Evolutionary conservation across 1,284 basidiomycete genomes (phyloP).

Genomic region (Austroboletus niveus): DNA sequence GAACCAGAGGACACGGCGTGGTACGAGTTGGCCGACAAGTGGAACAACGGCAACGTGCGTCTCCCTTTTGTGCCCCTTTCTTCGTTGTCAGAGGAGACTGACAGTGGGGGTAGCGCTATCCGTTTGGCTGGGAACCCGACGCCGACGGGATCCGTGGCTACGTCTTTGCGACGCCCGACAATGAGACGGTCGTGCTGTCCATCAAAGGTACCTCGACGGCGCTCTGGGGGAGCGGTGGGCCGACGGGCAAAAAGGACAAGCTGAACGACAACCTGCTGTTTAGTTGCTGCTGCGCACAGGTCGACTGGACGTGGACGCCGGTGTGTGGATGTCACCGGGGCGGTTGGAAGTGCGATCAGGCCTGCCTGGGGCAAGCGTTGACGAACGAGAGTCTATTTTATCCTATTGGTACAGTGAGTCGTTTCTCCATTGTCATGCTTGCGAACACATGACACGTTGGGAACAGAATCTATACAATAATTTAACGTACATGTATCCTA

Average conservation of each 20-base stretch:
- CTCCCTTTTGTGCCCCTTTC: not conserved
- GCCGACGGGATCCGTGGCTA: conserved; percentile 90
- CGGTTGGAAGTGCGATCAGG: conserved; percentile 79
- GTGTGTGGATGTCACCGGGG: conserved; percentile 92
- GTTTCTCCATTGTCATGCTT: not conserved
- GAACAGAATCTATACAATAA: conserved; percentile 89
- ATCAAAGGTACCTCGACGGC: conserved; percentile 94
- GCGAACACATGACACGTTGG: not conserved
- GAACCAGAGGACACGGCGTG: conserved; percentile 60
- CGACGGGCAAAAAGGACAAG: conserved; percentile 90
- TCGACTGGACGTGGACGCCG: conserved; percentile 93
- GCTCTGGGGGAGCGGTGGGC: conserved; percentile 77
- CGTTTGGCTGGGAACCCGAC: conserved; percentile 91
- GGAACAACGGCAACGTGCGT: conserved; percentile 55
- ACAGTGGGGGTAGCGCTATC: conserved; percentile 54
- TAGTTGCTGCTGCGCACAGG: conserved; percentile 93
- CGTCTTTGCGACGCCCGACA: conserved; percentile 81
- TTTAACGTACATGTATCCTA: conserved; percentile 89
- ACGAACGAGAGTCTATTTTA: conserved; percentile 89
- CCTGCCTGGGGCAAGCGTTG: conserved; percentile 80
- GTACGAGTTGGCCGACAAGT: conserved; percentile 72
- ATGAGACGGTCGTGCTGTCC: conserved; percentile 83
- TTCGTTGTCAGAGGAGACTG: not conserved
- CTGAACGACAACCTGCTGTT: conserved; percentile 96
- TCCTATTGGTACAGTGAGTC: conserved; percentile 71